Base-by-base conservation (phyloP, 805 yeast genomes). In the Pichia paraexigua region DNA sequence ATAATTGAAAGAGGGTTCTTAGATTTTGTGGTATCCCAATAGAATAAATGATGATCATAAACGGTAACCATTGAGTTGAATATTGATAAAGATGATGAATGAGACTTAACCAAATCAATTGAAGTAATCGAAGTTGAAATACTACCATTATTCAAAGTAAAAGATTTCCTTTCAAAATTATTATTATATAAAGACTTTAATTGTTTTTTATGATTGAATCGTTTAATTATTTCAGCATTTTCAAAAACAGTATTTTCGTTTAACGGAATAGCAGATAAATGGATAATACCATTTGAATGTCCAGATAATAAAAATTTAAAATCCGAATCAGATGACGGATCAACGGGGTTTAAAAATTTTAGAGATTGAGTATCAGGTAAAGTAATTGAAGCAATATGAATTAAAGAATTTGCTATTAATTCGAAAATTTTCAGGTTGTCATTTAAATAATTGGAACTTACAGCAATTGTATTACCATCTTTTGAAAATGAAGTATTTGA, bases 141-240 rank as follows among this genome's bases (percentile, higher is more conserved):
- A 10, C 42, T 50, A 3, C 48, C 49, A 35, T 52, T 52, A 41
- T 53, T 54, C 1, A 48, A 40, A 35, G 40, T 22, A 13, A 40
- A 22, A 15, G 47, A 15, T 13, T 37, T 28, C 17, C 37, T 39
- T 18, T 21, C 20, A 13, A 40, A 27, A 63, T 20, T 47, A 7
- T 20, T 64, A 56, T n/a, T 43, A 27, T 15, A 18, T 21, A 24
- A 15, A 9, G 44, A 27, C 7, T 30, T 45, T 2, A 87, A 64
- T 61, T 83, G 90, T 58, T 82, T 83, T 47, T 76, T 71, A 68
- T 90, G 97, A 65, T 87, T 87, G 70, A 83, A 90, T 40, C 95
- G 71, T 63, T 82, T 85, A 55, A 85, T 69, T 21, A 90, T 84
- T 63, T 82, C 88, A 0, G 97, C 96, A 50, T 76, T 71, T 24